phyloP scores from a whole-genome alignment of 805 yeast species.

The Saturnispora serradocipensis region DNA sequence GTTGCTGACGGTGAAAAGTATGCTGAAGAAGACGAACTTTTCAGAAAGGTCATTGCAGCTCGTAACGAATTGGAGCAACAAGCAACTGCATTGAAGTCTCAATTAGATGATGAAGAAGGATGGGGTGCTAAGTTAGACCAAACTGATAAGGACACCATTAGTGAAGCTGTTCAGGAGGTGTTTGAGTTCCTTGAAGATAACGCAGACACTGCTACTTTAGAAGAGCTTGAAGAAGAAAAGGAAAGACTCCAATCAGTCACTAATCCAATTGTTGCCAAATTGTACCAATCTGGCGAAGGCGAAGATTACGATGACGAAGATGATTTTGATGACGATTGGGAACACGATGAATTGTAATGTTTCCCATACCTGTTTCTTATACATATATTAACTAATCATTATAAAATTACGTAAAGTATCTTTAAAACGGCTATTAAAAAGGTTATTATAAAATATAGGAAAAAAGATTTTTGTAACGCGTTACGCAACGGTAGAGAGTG shows the following conservation, averaged over 20 bases:
- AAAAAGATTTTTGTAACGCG: background rate
- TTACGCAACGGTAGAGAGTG: background rate
- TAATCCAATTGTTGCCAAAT: constrained; percentile 85
- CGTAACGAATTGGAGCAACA: constrained; percentile 84
- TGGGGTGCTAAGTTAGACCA: constrained; percentile 75
- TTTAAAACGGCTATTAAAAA: background rate
- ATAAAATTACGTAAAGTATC: background rate
- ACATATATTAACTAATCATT: background rate
- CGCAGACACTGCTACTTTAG: constrained; percentile 73
- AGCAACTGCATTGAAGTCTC: constrained; percentile 73
- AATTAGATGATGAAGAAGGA: constrained; percentile 40
- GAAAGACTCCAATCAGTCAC: constrained; percentile 74
- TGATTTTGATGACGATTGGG: constrained; percentile 47
- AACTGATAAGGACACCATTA: constrained; percentile 82
- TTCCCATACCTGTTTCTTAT: background rate
- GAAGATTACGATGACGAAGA: constrained; percentile 45
- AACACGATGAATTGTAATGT: constrained; percentile 57
- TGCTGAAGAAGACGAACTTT: constrained; percentile 82
- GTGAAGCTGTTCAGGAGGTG: constrained; percentile 81
- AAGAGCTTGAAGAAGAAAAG: constrained; percentile 89
- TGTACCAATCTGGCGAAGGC: constrained; percentile 36
- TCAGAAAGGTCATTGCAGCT: constrained; percentile 78
- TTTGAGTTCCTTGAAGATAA: constrained; percentile 62
- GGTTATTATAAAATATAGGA: background rate
- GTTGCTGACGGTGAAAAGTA: constrained; percentile 94